phyloP scores from a whole-genome alignment of 208 protist genomes.

The Trypanosoma brucei region DNA sequence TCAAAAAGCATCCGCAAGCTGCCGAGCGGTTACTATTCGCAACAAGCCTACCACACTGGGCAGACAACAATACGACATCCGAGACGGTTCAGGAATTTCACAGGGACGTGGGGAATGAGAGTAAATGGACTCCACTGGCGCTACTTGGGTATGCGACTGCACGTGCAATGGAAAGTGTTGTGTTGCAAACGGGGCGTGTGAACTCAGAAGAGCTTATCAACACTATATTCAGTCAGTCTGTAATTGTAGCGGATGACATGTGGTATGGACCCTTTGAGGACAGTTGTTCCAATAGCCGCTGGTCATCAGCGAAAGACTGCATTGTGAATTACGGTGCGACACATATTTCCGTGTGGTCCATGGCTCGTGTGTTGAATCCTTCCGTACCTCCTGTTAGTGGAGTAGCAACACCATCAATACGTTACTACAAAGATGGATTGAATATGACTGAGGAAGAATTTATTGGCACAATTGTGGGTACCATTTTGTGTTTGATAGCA shows the following conservation, averaged over 20 bases:
- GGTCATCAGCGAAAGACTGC: neutral
- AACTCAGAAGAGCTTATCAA: slow-evolving; percentile 18
- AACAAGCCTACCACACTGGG: slow-evolving; percentile 48
- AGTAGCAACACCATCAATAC: slow-evolving; percentile 29
- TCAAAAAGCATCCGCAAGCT: neutral
- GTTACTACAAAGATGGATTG: slow-evolving; percentile 10
- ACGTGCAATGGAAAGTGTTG: slow-evolving; percentile 8
- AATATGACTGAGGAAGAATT: slow-evolving; percentile 8
- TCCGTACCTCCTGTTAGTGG: slow-evolving; percentile 5
- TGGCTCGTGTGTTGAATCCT: slow-evolving; percentile 27
- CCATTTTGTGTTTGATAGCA: neutral
- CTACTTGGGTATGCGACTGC: slow-evolving; percentile 11
- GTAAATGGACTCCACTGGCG: slow-evolving; percentile 5
- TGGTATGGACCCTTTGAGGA: slow-evolving; percentile 24
- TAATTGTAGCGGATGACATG: slow-evolving; percentile 22
- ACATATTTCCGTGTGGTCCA: slow-evolving; percentile 27
- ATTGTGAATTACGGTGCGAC: slow-evolving; percentile 46
- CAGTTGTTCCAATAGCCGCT: neutral
- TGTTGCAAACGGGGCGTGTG: slow-evolving; percentile 10
- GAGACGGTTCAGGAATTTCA: slow-evolving; percentile 18
- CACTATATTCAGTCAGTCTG: slow-evolving; percentile 16
- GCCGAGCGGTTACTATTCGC: slow-evolving; percentile 29
- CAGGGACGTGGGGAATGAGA: neutral
- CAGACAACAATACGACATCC: slow-evolving; percentile 15
- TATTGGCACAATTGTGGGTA: slow-evolving; percentile 20